These are phyloP conservation scores for Trichoderma pleuroti DNA, from an alignment of 2,329 filamentous ascomycete genomes.

Conservation along the genomic window DNA sequence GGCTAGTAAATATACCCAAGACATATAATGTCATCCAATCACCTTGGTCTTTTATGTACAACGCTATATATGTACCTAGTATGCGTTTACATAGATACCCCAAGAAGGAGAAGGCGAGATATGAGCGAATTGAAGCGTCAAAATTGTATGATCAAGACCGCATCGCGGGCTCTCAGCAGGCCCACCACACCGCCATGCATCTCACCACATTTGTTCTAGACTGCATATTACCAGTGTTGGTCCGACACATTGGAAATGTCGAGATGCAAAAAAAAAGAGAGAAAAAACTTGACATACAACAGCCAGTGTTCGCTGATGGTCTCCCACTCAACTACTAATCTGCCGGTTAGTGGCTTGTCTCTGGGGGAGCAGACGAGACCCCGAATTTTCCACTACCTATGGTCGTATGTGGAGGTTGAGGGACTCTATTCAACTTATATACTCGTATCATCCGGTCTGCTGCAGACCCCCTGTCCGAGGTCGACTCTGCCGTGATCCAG, in stretches of 20 bases:
- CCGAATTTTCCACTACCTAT: not conserved
- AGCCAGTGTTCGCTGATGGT: not conserved
- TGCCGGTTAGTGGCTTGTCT: not conserved
- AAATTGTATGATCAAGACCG: not conserved
- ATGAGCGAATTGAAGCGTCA: not conserved
- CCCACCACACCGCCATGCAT: too few relatives aligned
- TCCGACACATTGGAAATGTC: not conserved
- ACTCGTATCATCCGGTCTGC: not conserved
- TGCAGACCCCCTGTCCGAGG: not conserved
- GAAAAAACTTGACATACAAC: not conserved
- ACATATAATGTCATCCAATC: too few relatives aligned
- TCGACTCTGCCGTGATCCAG: too few relatives aligned
- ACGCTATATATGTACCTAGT: too few relatives aligned
- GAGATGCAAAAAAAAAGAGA: not conserved
- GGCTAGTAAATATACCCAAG: too few relatives aligned
- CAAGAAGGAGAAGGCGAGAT: not conserved
- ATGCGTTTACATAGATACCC: conserved; percentile 2
- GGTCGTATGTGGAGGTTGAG: not conserved
- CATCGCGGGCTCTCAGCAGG: too few relatives aligned
- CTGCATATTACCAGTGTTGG: not conserved
- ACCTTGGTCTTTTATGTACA: too few relatives aligned
- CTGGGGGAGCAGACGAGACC: not conserved
- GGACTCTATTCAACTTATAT: not conserved
- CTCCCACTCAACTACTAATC: not conserved
- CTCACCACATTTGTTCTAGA: not conserved